Evolutionary conservation across 2,329 filamentous ascomycete genomes (phyloP), one percentile per base, ranked within the genome.

Genomic region (Cytospora paraplurivora): DNA sequence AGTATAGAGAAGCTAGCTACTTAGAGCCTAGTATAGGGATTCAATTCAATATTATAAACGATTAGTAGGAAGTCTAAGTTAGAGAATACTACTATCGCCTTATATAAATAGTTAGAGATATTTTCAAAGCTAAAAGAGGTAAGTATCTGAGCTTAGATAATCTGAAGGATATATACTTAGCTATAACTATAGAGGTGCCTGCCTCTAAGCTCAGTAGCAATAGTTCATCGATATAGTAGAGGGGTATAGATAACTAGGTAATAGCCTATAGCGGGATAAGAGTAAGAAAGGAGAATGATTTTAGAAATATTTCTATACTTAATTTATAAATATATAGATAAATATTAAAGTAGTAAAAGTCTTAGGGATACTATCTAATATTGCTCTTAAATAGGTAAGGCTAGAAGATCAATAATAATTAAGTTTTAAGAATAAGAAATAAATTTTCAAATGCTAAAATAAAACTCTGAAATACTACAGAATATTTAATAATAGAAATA

Each of bases 31-130:
- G 32, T n/a, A 11, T 11, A 53, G 33, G 51, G 51, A n/a, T 34
- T 53, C 10, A n/a, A 34, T 15, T 53, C 35, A n/a, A 53, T 34
- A 27, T 53, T 53, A 11, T 53, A 53, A 3, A 53, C 15, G 15
- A 53, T 53, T 53, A n/a, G 32, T 19, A 53, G 51, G 6, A 53
- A 53, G 51, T 53, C 32, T n/a, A 53, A 34, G 32, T 53, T n/a
- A 8, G 15, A 35, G 32, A 53, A 53, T 19, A 11, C 32, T 17
- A 53, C 32, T 53, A 11, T 53, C 7, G 32, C 51, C 51, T 53
- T 15, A 11, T 34, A 53, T 53, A 11, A n/a, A 53, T 53, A 11
- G 51, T 53, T 53, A 11, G 15, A 53, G 34, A 53, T 34, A 53
- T 53, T 53, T 34, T 53, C 1, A 5, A 53, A 53, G 35, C 51